Percentiles rank a stretch among this genome's conserved stretches.
These are phyloP conservation scores for Lophiotrema nucula DNA, from an alignment of 495 filamentous ascomycete species.

Conservation along the genomic window DNA sequence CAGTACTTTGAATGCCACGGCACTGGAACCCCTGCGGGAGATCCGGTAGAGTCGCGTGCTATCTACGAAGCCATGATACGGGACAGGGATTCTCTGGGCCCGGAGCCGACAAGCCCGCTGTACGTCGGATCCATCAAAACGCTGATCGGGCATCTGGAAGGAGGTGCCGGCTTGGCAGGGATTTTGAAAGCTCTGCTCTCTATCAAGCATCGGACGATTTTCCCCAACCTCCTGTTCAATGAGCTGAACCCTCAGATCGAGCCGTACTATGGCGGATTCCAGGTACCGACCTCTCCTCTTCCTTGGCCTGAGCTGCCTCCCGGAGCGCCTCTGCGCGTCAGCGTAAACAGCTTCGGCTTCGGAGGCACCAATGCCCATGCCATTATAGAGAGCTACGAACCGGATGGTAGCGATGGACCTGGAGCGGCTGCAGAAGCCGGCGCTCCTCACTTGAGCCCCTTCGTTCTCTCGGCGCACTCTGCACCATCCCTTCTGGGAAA, in stretches of 20 bases:
- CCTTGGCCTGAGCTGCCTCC: conserved; percentile 19
- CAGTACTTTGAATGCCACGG: conserved; percentile 31
- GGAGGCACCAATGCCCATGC: conserved; percentile 21
- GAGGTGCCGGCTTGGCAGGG: conserved; percentile 32
- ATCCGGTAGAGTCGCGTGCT: conserved; percentile 42
- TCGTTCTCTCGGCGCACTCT: neutral
- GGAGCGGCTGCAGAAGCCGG: conserved; percentile 4
- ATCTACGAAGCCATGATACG: conserved; percentile 31
- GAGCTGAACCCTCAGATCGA: conserved; percentile 14
- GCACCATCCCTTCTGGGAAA: neutral
- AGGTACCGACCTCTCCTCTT: neutral
- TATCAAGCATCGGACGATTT: conserved; percentile 27
- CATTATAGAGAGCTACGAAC: conserved; percentile 15
- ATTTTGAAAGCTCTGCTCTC: conserved; percentile 37
- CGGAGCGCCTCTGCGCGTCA: neutral
- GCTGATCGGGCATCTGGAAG: conserved; percentile 41
- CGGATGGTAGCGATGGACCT: neutral
- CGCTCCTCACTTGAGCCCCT: neutral
- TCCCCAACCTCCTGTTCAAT: conserved; percentile 14
- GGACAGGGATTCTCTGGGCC: neutral
- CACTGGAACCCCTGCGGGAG: conserved; percentile 37
- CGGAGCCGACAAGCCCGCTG: conserved; percentile 37
- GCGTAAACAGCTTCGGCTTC: conserved; percentile 17
- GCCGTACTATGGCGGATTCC: conserved; percentile 7
- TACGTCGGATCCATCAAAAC: conserved; percentile 37